phyloP scores from a whole-genome alignment of 805 yeast genomes.

The Pichia sporocuriosa region DNA sequence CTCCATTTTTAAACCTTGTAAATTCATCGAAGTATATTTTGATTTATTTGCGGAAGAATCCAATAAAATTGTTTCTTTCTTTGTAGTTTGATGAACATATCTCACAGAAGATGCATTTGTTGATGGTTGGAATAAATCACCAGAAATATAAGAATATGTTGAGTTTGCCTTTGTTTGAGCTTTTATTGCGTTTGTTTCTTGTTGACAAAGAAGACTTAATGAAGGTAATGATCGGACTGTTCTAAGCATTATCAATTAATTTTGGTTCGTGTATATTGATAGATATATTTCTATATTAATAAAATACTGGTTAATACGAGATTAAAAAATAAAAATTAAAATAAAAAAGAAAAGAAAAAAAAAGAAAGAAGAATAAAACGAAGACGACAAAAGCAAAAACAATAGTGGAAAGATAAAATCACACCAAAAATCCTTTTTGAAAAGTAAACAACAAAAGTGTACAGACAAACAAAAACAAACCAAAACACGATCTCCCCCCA shows the following conservation, averaged over 20 bases:
- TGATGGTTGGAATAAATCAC: constrained; percentile 15
- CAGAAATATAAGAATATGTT: constrained; percentile 5
- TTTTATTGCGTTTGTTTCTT: constrained; percentile 14
- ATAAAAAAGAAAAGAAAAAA: neutral
- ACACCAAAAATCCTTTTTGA: too few species aligned
- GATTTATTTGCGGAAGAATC: constrained; percentile 18
- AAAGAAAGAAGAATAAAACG: neutral
- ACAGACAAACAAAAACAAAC: too few species aligned
- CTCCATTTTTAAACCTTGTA: constrained; percentile 49
- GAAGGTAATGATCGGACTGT: constrained; percentile 30
- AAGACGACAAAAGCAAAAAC: neutral
- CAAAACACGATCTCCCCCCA: too few species aligned
- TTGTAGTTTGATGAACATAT: constrained; percentile 31
- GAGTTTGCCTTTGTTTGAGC: constrained; percentile 6
- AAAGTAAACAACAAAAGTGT: too few species aligned
- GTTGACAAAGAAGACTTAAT: constrained; percentile 25
- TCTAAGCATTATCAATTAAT: constrained; percentile 23
- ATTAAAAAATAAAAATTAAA: neutral
- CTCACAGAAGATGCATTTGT: constrained; percentile 15
- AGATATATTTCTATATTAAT: neutral
- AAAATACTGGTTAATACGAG: neutral
- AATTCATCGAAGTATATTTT: constrained; percentile 37
- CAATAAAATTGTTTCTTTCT: constrained; percentile 26
- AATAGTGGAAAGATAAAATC: too few species aligned
- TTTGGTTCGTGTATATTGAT: neutral